Base-by-base conservation (phyloP, 2,329 filamentous ascomycete species). In the Cladorrhinum sp. region DNA sequence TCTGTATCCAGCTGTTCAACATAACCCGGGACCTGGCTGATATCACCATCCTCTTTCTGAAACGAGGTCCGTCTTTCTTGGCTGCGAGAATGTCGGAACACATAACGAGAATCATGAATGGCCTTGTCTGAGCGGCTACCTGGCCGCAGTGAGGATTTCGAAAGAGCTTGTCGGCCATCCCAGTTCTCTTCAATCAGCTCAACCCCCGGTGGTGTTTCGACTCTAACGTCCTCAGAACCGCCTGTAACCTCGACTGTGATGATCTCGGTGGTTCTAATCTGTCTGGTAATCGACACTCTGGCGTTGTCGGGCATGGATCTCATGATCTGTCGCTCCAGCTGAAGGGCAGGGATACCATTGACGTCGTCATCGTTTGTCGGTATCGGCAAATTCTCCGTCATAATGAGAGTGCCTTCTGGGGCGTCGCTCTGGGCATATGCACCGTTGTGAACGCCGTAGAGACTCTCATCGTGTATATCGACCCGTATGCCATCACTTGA, bases 201-300 rank as follows among this genome's bases (percentile, higher is more conserved):
- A 9, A 86, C 79, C 0, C 85, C 84, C 0, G 83, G 81, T 0
- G 85, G 81, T 1, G 83, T 81, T 1, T 80, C 75, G 1, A 88
- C 72, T 1, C 80, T 76, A 2, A 82, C 76, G 4, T 79, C 75
- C 20, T 79, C 75, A 3, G 79, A 75, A 0, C 82, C 82, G 25
- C 84, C 83, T 13, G 79, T 79, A 38, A 89, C 80, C 57, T 88
- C 84, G 2, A 88, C 84, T 0, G 85, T 87, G 66, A 88, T 85
- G 13, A 79, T 87, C 63, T 87, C 86, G 7, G 81, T 84, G 1
- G 82, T 86, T 1, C 79, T 80, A 0, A 84, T 83, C 2, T 81
- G 80, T 5, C 84, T 86, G 0, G 80, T 82, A 38, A 88, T 83
- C 8, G 83, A 83, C 5, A 88, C 80, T n/a, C 79, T 79, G 0